A percentile compares a stretch with the other conserved stretches of the same genome.
These are phyloP conservation scores for Pythium biforme DNA, from an alignment of 352 stramenopile species.

Conservation along the genomic window DNA sequence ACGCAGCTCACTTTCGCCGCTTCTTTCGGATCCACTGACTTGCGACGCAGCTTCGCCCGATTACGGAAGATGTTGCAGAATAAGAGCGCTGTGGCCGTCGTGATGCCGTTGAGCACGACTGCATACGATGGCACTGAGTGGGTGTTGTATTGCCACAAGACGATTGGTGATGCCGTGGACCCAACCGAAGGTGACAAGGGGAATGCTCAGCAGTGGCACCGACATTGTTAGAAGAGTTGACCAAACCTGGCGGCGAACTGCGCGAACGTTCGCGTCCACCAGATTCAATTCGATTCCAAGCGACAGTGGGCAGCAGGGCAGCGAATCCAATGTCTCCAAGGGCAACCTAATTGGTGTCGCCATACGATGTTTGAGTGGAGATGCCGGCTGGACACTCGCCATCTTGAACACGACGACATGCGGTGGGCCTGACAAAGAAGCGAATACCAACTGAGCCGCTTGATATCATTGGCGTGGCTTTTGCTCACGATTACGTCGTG, in stretches of 20 bases:
- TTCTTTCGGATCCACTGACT: background rate
- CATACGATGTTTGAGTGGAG: background rate
- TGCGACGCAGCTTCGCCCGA: background rate
- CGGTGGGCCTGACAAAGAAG: no score
- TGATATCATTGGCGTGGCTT: no score
- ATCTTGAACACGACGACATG: no score
- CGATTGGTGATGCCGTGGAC: constrained; percentile 3
- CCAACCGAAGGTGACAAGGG: constrained; percentile 1
- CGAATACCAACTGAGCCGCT: no score
- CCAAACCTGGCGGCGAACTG: background rate
- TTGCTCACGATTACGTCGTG: no score
- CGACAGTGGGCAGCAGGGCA: background rate
- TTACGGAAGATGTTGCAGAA: constrained; percentile 8
- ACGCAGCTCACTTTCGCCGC: constrained; percentile 5
- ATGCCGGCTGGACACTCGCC: background rate
- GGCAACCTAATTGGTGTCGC: background rate
- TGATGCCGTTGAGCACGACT: constrained; percentile 9
- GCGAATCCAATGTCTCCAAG: constrained; percentile 3
- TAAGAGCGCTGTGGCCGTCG: background rate
- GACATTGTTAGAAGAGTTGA: background rate
- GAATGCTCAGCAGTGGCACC: background rate
- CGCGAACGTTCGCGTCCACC: constrained; percentile 6
- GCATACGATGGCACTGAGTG: constrained; percentile 1
- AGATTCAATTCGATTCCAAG: constrained; percentile 8
- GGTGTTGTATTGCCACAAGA: constrained; percentile 3